Base-by-base conservation (phyloP, 2,329 filamentous ascomycete genomes). In the Diaporthe nobilis region DNA sequence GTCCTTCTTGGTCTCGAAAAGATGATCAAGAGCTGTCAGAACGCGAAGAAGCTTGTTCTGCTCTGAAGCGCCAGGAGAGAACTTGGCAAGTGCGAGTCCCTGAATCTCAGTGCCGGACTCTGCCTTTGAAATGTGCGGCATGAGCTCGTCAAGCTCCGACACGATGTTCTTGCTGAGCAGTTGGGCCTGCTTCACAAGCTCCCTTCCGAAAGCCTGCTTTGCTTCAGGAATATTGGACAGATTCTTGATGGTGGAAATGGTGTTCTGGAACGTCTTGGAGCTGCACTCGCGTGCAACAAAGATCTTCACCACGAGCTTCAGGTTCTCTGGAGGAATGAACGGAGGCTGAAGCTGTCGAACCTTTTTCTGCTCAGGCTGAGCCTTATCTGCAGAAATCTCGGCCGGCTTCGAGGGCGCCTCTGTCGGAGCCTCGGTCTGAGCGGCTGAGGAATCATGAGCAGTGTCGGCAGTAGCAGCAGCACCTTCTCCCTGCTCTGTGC, bases 191-290 rank as follows among this genome's bases (percentile, higher is more conserved):
- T 91, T 90, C 75, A 98, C 94, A 70, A 99, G 90, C 85, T 99
- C 96, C 79, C 94, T 93, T n/a, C 97, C 97, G 83, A 99, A 98
- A 15, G 95, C 90, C 72, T 94, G 91, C 85, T 97, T 97, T 25
- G 96, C 95, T 17, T 94, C 95, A 22, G 96, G 95, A 77, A 99
- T 97, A 53, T 94, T 93, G 7, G 96, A 98, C 58, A 99, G 90
- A 81, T 98, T 98, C 86, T 98, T 98, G 87, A 99, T 98, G n/a
- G 97, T 97, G 22, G 96, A 97, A 72, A 99, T 90, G 0, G 97
- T 98, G 84, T 98, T 97, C 82, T 97, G 94, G 89, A 99, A 99
- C 0, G 97, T 98, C 88, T 98, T 98, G 78, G 95, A 96, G 82
- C 95, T 98, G 85, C 97, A 99, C 84, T 99, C 97, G 67, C 96